Evolutionary conservation across 345 rosid genomes (phyloP).

Genomic region (Streptanthus diversifolius): DNA sequence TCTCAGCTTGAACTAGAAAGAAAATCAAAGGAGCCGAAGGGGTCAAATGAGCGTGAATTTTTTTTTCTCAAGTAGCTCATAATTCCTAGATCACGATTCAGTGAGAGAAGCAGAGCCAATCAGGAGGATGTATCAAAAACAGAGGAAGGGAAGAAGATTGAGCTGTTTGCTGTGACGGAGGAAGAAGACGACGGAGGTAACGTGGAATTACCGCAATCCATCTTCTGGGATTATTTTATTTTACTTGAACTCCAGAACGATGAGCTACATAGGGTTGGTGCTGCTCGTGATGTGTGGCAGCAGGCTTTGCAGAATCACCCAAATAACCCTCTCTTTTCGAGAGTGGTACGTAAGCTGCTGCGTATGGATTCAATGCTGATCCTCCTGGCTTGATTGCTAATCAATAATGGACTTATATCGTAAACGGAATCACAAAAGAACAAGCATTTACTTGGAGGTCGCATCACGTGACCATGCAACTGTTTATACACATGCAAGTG

Average conservation of each 20-base stretch:
- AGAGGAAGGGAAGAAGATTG: slow-evolving; percentile 25
- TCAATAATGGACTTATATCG: not conserved
- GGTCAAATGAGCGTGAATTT: no score
- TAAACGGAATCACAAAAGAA: not conserved
- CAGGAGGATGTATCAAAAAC: slow-evolving; percentile 6
- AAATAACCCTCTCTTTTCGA: slow-evolving; percentile 47
- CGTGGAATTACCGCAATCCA: slow-evolving; percentile 72
- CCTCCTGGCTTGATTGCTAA: slow-evolving; percentile 54
- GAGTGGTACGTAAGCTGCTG: slow-evolving; percentile 70
- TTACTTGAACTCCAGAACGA: slow-evolving; percentile 31
- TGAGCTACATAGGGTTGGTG: no score
- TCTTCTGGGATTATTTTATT: no score
- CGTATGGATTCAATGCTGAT: slow-evolving; percentile 74
- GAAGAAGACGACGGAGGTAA: slow-evolving; percentile 34
- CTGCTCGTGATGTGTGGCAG: slow-evolving; percentile 33
- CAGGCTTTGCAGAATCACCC: slow-evolving; percentile 33
- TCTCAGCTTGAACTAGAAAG: slow-evolving; percentile 71
- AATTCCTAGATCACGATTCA: slow-evolving; percentile 17
- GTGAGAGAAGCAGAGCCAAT: slow-evolving; percentile 2
- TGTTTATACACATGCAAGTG: no score
- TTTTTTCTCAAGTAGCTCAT: no score
- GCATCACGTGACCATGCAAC: no score
- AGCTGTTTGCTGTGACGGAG: slow-evolving; percentile 9
- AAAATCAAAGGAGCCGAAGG: slow-evolving; percentile 67
- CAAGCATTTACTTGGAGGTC: slow-evolving; percentile 27